Evolutionary conservation across 2,329 filamentous ascomycete genomes (phyloP).

Genomic region (Beauveria bassiana): DNA sequence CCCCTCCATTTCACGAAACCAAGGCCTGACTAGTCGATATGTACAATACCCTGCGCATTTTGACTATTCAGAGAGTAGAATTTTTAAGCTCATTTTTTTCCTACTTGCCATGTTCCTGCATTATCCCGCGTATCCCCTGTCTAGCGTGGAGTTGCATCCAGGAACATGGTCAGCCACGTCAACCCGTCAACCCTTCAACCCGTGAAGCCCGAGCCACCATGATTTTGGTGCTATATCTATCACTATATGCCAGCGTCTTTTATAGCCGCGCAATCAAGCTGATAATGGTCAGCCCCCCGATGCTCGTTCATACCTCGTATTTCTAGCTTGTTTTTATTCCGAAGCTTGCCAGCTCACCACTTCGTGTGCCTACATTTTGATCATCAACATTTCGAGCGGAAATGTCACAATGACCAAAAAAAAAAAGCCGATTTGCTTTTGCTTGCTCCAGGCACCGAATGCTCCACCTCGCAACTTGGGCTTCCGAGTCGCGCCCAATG

Average conservation of each 20-base stretch:
- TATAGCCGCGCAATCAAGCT: neutral
- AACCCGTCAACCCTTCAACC: too few species aligned
- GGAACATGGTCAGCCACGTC: neutral
- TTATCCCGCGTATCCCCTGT: neutral
- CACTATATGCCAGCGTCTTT: neutral
- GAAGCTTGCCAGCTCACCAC: too few species aligned
- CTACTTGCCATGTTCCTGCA: neutral
- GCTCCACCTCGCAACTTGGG: too few species aligned
- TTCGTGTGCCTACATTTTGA: too few species aligned
- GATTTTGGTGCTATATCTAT: neutral
- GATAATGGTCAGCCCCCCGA: neutral
- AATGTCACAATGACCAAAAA: too few species aligned
- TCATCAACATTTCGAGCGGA: too few species aligned
- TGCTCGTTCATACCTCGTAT: too few species aligned
- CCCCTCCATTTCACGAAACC: slow-evolving; percentile 12
- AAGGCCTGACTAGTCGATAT: neutral
- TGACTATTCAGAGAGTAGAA: neutral
- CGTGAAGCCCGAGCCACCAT: neutral
- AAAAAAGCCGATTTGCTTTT: too few species aligned
- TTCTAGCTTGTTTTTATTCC: too few species aligned
- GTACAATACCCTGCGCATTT: neutral
- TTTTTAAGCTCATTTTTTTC: neutral
- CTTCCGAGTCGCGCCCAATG: too few species aligned
- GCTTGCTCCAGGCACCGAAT: too few species aligned
- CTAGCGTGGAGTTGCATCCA: neutral